phyloP scores from a whole-genome alignment of 2,329 filamentous ascomycete genomes.

The Paracamarosporium sp. region DNA sequence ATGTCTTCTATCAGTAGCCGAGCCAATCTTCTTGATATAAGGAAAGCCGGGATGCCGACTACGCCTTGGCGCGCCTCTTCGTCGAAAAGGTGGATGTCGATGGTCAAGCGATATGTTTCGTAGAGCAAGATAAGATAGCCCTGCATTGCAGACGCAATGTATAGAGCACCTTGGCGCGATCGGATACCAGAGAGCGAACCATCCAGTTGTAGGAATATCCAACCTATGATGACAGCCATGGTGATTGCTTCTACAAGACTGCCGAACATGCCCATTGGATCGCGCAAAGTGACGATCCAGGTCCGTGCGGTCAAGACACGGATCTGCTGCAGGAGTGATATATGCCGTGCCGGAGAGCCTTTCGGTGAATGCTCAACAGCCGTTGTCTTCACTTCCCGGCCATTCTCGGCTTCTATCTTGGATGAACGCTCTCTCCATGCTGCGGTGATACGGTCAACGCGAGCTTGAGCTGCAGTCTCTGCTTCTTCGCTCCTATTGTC shows the following conservation, averaged over 20 bases:
- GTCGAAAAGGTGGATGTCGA: conserved; percentile 78
- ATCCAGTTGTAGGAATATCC: conserved; percentile 72
- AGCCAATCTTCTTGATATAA: conserved; percentile 73
- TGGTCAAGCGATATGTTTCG: conserved; percentile 76
- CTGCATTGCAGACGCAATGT: conserved; percentile 74
- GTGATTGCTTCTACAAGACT: conserved; percentile 72
- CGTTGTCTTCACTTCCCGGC: conserved; percentile 1
- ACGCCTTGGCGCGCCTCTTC: conserved; percentile 77
- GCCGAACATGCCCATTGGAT: conserved; percentile 76
- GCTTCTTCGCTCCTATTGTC: conserved; percentile 74
- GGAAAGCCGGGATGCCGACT: conserved; percentile 71
- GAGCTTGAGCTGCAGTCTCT: conserved; percentile 64
- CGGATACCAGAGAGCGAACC: conserved; percentile 74
- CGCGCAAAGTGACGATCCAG: conserved; percentile 74
- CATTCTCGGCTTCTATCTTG: conserved; percentile 21
- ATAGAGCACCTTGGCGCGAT: conserved; percentile 75
- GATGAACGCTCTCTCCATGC: conserved; percentile 59
- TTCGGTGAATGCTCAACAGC: conserved; percentile 12
- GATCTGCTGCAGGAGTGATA: conserved; percentile 68
- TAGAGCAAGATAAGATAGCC: conserved; percentile 79
- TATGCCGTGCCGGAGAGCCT: conserved; percentile 49
- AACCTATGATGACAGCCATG: conserved; percentile 76
- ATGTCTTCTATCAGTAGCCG: conserved; percentile 74
- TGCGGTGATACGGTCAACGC: conserved; percentile 67
- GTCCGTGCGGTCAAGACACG: conserved; percentile 72